A percentile compares a stretch with the other conserved stretches of the same genome.
Evolutionary conservation across 208 protist species (phyloP).

Genomic region (Tritrichomonas musculus): DNA sequence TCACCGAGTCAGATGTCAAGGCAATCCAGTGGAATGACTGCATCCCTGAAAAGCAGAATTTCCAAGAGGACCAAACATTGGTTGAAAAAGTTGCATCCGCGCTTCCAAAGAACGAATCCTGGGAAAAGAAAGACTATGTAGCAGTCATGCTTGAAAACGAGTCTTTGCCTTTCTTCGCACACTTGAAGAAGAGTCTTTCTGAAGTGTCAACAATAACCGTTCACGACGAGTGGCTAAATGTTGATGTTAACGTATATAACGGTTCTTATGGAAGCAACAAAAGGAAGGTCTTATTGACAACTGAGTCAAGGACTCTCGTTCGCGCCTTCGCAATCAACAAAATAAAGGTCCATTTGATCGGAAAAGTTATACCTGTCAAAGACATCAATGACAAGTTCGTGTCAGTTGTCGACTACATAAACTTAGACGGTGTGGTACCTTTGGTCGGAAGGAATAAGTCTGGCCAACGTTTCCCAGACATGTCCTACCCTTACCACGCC

Average conservation of each 20-base stretch:
- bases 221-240: neutral
- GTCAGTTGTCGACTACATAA: neutral
- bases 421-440: neutral
- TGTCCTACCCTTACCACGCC: neutral
- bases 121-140: too few species aligned
- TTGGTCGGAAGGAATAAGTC: neutral
- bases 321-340: neutral
- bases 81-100: neutral
- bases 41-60: neutral
- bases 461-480: neutral
- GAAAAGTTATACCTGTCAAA: neutral
- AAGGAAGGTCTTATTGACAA: neutral
- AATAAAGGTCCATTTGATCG: neutral
- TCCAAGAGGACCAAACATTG: neutral
- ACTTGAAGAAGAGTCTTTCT: too few species aligned
- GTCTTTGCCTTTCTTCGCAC: too few species aligned
- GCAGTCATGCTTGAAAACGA: neutral
- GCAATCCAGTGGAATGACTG: neutral
- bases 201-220: neutral
- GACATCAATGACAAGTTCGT: neutral
- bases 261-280: neutral
- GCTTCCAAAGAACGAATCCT: neutral
- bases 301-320: neutral
- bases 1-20: neutral
- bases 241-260: neutral